Base-by-base conservation (phyloP, 352 stramenopile genomes). In the Phytophthora litchii region DNA sequence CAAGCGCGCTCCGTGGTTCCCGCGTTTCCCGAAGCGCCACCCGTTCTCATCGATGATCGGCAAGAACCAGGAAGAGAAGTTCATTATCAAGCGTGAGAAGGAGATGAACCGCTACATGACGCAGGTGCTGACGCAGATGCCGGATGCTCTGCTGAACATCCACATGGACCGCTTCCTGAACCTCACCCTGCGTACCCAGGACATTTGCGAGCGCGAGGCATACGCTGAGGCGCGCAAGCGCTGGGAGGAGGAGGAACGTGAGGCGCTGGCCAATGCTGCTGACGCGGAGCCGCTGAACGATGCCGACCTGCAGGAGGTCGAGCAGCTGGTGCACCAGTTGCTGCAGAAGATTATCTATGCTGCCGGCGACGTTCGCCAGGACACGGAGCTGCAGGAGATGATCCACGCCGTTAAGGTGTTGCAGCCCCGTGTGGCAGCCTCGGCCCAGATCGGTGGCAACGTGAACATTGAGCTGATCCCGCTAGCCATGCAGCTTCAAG, bases 81-180 rank as follows among this genome's bases (percentile, higher is more conserved):
- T 96, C 60, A 92, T 96, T 58, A 92, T 92, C 75, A 94, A 91
- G 70, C 83, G 87, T 44, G 87, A 96, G 67, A 96, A 96, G 65
- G 87, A 96, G 55, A 81, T 96, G 57, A 96, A 96, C 70, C 87
- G 87, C 34, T 96, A 96, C 80, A 89, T 96, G 78, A 96, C 87
- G 43, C 87, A 96, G 56, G 87, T 96, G 74, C 67, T 96, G 32
- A 96, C 87, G 40, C 87, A 96, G 69, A 96, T 96, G 87, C 87
- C 87, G 2, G 87, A 96, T 42, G 87, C 87, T 34, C 67, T 96
- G 37, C 64, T 91, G 25, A 96, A 96, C 72, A 82, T 94, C 31
- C 87, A 96, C 72, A 80, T 96, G 85, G 87, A 96, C 52, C 85
- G 87, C 17, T 96, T 96, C 73, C 65, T 96, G n/a, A 92, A 94